These are phyloP conservation scores for Verticillium longisporum DNA, from an alignment of 2,329 filamentous ascomycete species.

Conservation along the genomic window DNA sequence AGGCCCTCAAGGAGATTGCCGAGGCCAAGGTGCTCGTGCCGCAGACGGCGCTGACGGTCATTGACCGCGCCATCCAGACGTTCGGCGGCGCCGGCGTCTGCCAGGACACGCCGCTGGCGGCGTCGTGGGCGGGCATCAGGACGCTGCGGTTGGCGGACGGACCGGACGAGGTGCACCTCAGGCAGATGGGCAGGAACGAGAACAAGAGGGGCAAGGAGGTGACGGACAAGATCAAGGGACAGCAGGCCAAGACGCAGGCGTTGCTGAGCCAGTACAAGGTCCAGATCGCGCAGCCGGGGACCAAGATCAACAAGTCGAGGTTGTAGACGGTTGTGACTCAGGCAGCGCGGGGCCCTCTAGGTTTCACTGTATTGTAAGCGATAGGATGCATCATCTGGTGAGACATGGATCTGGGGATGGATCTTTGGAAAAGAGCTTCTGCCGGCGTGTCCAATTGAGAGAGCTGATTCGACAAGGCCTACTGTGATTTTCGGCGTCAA, in stretches of 20 bases:
- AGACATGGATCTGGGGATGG: background rate
- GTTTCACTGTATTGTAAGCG: background rate
- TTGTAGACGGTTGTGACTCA: conserved; percentile 26
- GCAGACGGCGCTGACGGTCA: conserved; percentile 72
- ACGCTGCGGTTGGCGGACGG: conserved; percentile 87
- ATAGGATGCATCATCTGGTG: conserved; percentile 1
- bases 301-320: conserved; percentile 41
- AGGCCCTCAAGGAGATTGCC: conserved; percentile 86
- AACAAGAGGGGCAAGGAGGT: conserved; percentile 61
- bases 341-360: background rate
- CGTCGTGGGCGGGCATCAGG: conserved; percentile 72
- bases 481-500: too few relatives aligned
- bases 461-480: background rate
- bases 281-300: conserved; percentile 39
- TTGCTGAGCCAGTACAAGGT: conserved; percentile 55
- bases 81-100: conserved; percentile 87
- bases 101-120: conserved; percentile 88
- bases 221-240: conserved; percentile 54
- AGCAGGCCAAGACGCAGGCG: conserved; percentile 58
- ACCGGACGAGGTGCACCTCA: conserved; percentile 88
- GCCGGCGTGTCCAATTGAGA: background rate
- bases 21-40: conserved; percentile 92
- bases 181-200: conserved; percentile 76
- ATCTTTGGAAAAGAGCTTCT: background rate
- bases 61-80: conserved; percentile 90